Conservation (phyloP, 2,329 filamentous ascomycete genomes). For the Epichloe festucae region DNA sequence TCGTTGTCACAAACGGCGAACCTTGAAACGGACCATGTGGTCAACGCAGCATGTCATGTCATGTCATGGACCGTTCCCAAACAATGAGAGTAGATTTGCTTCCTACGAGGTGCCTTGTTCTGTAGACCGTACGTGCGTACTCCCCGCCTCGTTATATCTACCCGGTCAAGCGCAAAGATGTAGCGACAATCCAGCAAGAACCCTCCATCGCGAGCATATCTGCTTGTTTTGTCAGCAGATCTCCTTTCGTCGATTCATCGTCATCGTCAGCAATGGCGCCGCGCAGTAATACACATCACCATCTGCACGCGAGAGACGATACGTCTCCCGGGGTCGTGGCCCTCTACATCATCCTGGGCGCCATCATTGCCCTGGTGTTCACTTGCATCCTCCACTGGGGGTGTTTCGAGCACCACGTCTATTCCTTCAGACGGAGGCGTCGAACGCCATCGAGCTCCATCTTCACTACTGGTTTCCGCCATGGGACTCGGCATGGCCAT, state of each 20-base stretch:
- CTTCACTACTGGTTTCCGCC: neutral
- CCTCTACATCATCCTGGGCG: neutral
- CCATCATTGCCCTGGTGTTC: neutral
- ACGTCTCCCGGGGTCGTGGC: neutral
- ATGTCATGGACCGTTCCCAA: too few species aligned
- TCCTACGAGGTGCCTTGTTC: too few species aligned
- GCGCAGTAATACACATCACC: neutral
- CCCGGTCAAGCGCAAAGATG: too few species aligned
- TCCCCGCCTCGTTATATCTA: too few species aligned
- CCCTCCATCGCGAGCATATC: neutral
- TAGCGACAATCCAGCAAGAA: neutral
- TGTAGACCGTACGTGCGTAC: too few species aligned
- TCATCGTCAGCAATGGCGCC: neutral
- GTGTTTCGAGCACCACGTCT: neutral
- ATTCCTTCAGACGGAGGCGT: neutral
- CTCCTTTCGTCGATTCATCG: too few species aligned
- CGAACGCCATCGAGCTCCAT: neutral
- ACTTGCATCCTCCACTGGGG: conserved; percentile 1
- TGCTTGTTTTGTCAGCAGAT: neutral
- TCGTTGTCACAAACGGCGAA: too few species aligned
- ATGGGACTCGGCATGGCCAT: neutral
- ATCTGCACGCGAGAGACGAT: neutral
- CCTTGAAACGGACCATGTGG: too few species aligned
- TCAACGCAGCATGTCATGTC: too few species aligned
- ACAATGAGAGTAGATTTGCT: too few species aligned